Evolutionary conservation across 2,329 filamentous ascomycete species (phyloP), one percentile per base, ranked within the genome.

Genomic region (Fonsecaea pugnacius): DNA sequence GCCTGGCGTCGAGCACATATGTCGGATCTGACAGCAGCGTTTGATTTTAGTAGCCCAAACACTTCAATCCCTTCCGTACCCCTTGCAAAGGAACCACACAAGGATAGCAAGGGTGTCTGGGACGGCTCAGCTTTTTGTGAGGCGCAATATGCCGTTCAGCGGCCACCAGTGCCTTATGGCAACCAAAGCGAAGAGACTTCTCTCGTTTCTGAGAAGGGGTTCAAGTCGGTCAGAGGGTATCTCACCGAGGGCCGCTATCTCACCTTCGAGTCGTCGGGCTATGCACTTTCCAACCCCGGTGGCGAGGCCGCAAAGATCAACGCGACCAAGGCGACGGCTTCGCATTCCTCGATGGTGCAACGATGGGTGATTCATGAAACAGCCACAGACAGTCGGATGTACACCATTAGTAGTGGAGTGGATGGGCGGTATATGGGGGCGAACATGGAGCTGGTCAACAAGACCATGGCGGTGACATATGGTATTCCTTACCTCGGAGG

Each of bases 181-280:
- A 55, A 74, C 74, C 59, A 79, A 77, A 61, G 33, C 10, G 68
- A 76, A 21, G 75, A 79, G 54, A 73, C 74, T 8, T 75, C 77
- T 9, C 75, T 73, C 1, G 73, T 77, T 46, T 81, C 80, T n/a
- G 84, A 86, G 68, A 74, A 82, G 40, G 84, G 84, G 1, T 85
- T 80, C 77, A 86, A 86, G 72, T 70, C 77, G 35, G 77, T 83
- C 33, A 75, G 83, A 2, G 84, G 84, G 0, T 75, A 78, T 24
- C 73, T 86, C 30, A 85, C 82, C 4, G 84, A 86, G 70, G 84
- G 84, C 10, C 81, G 83, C 18, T 85, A 81, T 69, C 76, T 86
- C 14, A 80, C 81, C 4, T 81, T 85, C 60, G 83, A 84, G 69
- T 72, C 75, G 60, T 72, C 75, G 36, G 79, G 79, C n/a, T 74